Base-by-base conservation (phyloP, 164 flowering plant genomes). In the Kingdonia uniflora region DNA sequence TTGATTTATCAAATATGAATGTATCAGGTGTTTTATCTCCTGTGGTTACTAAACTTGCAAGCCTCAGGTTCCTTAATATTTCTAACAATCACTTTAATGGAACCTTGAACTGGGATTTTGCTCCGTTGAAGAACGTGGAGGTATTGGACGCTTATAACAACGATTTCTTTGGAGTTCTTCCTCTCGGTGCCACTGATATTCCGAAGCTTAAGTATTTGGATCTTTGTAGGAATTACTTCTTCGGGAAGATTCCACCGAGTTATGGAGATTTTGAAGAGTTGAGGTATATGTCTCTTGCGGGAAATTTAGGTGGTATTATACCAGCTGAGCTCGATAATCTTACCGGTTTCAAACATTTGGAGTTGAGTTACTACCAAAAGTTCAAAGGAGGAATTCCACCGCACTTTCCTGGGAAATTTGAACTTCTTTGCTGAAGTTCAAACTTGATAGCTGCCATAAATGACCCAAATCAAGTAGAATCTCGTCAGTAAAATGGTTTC, bases 161-260 rank as follows among this genome's bases (percentile, higher is more conserved):
- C 40, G 65, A 56, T 23, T 72, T 83, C 65, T 42, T 52, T 14
- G 80, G 80, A 38, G 55, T 72, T 6, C 82, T 83, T 37, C 84
- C 90, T 1, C 0, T 51, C 3, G 75, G 24, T 15, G 33, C 60
- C 79, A 57, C 19, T 52, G 46, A 71, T 69, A 63, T 80, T 25
- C 55, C 69, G 0, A 68, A 63, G 58, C 65, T 83, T 37, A 55
- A 24, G 51, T 74, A 76, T 61, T 75, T 80, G 66, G 55, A 79
- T 62, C 60, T 83, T 33, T 84, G 82, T 14, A 86, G 90, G 52
- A 80, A 83, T 51, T 83, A 46, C 69, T 80, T 83, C 65, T 43
- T 65, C 0, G 86, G 90, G 1, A 52, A 26, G 3, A 83, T 83
- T 14, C 84, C 82, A 1, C 45, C 59, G 1, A 56, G 48, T 54